These are phyloP conservation scores for Metschnikowia lachancei DNA, from an alignment of 805 yeast species.

Conservation along the genomic window DNA sequence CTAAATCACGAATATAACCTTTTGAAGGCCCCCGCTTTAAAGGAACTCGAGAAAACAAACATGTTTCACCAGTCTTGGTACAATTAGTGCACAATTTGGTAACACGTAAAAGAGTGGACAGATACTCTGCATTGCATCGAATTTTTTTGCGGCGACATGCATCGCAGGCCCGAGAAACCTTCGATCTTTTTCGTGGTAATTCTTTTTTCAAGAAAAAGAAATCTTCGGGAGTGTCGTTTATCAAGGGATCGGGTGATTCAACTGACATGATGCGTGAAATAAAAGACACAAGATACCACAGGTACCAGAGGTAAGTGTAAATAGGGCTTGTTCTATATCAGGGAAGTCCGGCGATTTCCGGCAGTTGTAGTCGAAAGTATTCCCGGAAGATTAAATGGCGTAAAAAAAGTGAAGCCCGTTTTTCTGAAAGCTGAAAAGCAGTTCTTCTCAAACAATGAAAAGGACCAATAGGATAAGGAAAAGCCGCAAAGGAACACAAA, in stretches of 20 bases:
- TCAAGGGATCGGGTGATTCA: conserved; percentile 2
- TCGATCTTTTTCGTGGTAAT: conserved; percentile 55
- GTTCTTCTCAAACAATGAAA: background rate
- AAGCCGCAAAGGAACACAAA: background rate
- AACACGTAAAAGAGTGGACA: conserved; percentile 44
- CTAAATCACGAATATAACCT: conserved; percentile 54
- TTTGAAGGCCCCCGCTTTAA: conserved; percentile 78
- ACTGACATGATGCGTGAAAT: conserved; percentile 3
- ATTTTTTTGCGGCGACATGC: conserved; percentile 73
- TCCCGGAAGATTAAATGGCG: background rate
- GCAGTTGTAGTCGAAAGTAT: background rate
- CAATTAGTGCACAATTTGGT: conserved; percentile 61
- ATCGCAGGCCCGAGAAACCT: conserved; percentile 80
- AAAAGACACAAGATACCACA: background rate
- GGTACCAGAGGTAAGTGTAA: no score
- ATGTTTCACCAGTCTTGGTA: conserved; percentile 53
- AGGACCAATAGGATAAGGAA: background rate
- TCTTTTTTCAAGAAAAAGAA: conserved; percentile 5
- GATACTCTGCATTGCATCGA: conserved; percentile 62
- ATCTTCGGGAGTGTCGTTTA: background rate
- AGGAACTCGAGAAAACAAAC: conserved; percentile 70
- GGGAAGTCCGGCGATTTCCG: background rate
- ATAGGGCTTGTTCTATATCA: no score
- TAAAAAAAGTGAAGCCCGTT: background rate
- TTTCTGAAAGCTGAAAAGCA: background rate